These are phyloP conservation scores for Acacia confusa DNA, from an alignment of 306 rosid genomes.

Conservation along the genomic window DNA sequence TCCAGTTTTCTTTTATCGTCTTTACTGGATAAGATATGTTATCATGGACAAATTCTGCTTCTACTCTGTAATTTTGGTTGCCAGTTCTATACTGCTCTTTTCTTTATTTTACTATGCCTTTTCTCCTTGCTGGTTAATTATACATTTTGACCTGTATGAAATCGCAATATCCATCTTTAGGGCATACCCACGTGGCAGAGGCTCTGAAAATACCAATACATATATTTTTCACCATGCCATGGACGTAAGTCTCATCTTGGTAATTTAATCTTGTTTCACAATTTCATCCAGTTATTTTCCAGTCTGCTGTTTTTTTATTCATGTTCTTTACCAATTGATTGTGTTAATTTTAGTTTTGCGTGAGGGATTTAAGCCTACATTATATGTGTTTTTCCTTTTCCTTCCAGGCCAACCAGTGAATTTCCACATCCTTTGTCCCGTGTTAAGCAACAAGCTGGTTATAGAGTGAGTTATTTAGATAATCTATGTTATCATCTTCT, in stretches of 20 bases:
- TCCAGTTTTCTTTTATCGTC: background rate
- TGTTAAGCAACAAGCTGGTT: constrained; percentile 95
- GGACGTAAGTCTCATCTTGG: constrained; percentile 96
- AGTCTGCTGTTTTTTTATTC: constrained; percentile 10
- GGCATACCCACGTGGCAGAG: constrained; percentile 98
- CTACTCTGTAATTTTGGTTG: constrained; percentile 21
- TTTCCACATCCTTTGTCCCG: constrained; percentile 99
- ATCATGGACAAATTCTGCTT: constrained; percentile 1
- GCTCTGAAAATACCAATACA: constrained; percentile 90
- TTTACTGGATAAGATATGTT: background rate
- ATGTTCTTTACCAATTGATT: constrained; percentile 3
- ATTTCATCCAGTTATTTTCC: constrained; percentile 10
- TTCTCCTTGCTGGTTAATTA: background rate
- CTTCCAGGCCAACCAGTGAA: constrained; percentile 92
- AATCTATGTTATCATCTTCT: constrained; percentile 10
- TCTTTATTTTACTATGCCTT: constrained; percentile 1
- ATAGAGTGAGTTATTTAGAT: constrained; percentile 64
- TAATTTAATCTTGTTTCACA: constrained; percentile 40
- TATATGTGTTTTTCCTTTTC: constrained; percentile 31
- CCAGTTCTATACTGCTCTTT: background rate
- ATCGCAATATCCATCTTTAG: constrained; percentile 48
- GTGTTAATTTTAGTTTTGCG: constrained; percentile 6
- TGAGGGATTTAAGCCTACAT: constrained; percentile 32
- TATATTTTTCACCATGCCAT: constrained; percentile 98
- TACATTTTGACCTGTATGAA: constrained; percentile 10